Evolutionary conservation across 768 basidiomycete species (phyloP).

Genomic region (Clitopilus hobsonii): DNA sequence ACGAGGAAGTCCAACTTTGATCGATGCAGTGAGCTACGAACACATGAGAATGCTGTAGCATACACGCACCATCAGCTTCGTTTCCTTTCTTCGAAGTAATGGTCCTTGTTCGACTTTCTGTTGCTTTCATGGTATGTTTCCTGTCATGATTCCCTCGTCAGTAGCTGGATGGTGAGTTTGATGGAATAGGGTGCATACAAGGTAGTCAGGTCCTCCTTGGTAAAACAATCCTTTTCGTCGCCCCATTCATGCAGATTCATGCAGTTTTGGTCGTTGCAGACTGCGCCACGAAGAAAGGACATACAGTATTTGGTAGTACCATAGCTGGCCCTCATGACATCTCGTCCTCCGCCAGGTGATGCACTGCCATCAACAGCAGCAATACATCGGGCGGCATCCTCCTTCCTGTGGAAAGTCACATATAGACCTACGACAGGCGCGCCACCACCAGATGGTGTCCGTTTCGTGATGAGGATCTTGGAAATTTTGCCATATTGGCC

Average conservation of each 20-base stretch:
- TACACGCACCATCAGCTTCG: not conserved
- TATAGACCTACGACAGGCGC: conserved; percentile 87
- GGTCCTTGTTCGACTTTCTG: conserved; percentile 60
- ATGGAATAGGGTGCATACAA: conserved; percentile 45
- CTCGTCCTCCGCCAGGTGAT: conserved; percentile 85
- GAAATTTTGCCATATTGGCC: conserved; percentile 98
- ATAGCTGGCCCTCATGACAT: conserved; percentile 89
- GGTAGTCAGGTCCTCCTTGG: conserved; percentile 92
- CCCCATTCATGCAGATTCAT: conserved; percentile 98
- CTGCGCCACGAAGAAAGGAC: conserved; percentile 81
- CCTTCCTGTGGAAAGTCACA: conserved; percentile 90
- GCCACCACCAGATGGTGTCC: conserved; percentile 69
- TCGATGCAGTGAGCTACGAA: not conserved
- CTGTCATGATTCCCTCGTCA: conserved; percentile 31
- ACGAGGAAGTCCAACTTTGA: conserved; percentile 55
- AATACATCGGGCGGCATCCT: conserved; percentile 93
- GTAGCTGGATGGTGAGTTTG: conserved; percentile 2
- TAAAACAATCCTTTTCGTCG: conserved; percentile 96
- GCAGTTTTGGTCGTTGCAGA: conserved; percentile 85
- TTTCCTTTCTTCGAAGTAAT: conserved; percentile 30
- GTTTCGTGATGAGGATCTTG: conserved; percentile 90
- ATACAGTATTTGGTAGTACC: conserved; percentile 99
- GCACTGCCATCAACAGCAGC: conserved; percentile 87
- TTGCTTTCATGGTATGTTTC: conserved; percentile 91
- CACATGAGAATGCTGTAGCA: not conserved